Evolutionary conservation across 495 filamentous ascomycete genomes (phyloP).

Genomic region (Hypoxylon perforatum): DNA sequence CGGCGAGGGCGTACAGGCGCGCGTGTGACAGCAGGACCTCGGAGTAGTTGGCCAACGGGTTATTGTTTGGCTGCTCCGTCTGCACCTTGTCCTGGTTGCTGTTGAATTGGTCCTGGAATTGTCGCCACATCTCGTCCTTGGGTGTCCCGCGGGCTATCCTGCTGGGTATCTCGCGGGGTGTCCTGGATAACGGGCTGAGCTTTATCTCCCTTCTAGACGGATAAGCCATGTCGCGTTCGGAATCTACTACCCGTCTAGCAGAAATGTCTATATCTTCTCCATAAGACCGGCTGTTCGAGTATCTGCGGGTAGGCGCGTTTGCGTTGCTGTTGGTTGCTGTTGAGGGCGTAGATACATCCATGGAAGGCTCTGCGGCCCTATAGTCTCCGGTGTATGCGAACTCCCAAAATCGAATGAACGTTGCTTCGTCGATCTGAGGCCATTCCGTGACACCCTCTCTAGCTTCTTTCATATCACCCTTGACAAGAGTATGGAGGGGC

Average conservation of each 20-base stretch:
- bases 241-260: no score
- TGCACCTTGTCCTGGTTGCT: background rate
- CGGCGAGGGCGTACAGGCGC: constrained; percentile 25
- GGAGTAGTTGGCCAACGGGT: constrained; percentile 15
- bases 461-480: constrained; percentile 22
- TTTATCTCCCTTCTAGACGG: no score
- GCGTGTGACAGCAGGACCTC: constrained; percentile 35
- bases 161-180: no score
- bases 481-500: constrained; percentile 17
- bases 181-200: no score
- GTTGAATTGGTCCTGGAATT: constrained; percentile 2
- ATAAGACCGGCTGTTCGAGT: background rate
- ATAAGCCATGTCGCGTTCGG: no score
- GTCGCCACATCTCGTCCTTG: constrained; percentile 15
- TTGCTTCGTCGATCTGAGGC: constrained; percentile 31
- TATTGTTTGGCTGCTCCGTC: constrained; percentile 3
- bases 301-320: no score
- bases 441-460: constrained; percentile 4
- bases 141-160: no score
- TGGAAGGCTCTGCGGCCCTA: constrained; percentile 13
- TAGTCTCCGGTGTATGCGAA: constrained; percentile 35
- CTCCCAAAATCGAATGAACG: constrained; percentile 35
- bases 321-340: background rate
- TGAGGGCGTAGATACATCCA: background rate
- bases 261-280: no score